phyloP scores from a whole-genome alignment of 2,329 filamentous ascomycete species.

The Ascochyta rabiei region DNA sequence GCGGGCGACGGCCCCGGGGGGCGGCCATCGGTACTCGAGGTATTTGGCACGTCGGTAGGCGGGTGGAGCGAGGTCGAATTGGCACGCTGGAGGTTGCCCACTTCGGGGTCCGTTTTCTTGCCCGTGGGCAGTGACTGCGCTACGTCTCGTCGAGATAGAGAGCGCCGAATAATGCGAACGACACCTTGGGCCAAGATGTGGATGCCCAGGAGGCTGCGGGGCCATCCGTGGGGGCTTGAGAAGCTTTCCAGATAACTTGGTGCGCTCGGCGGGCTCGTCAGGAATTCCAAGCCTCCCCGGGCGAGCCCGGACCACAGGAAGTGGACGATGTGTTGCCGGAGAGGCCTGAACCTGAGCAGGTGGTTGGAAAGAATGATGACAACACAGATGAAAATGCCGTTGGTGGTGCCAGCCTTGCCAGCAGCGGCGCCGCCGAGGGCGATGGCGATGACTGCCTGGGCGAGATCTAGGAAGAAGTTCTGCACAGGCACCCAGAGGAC shows the following conservation, averaged over 20 bases:
- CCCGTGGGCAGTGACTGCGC: slow-evolving; percentile 41
- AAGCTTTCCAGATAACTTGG: slow-evolving; percentile 45
- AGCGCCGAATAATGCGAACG: slow-evolving; percentile 68
- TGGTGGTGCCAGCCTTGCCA: slow-evolving; percentile 70
- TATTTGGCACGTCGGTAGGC: slow-evolving; percentile 58
- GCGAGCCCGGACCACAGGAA: slow-evolving; percentile 48
- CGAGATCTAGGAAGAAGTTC: slow-evolving; percentile 85
- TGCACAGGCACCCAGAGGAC: slow-evolving; percentile 87
- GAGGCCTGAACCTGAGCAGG: slow-evolving; percentile 60
- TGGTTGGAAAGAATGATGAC: slow-evolving; percentile 65
- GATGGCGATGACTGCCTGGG: slow-evolving; percentile 91
- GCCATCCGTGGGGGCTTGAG: slow-evolving; percentile 64
- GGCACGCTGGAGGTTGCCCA: slow-evolving; percentile 50
- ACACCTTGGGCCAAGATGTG: slow-evolving; percentile 77
- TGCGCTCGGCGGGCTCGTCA: slow-evolving; percentile 47
- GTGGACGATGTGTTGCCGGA: slow-evolving; percentile 50
- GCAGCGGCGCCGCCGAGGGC: slow-evolving; percentile 83
- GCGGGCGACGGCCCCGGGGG: slow-evolving; percentile 59
- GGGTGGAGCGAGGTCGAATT: slow-evolving; percentile 46
- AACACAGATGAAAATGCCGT: slow-evolving; percentile 74
- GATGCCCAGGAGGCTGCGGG: slow-evolving; percentile 72
- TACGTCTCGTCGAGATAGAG: slow-evolving; percentile 47
- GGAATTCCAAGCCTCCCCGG: slow-evolving; percentile 49
- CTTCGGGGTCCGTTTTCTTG: slow-evolving; percentile 65
- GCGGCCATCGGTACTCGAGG: slow-evolving; percentile 55